phyloP scores from a whole-genome alignment of 225 moss, liverwort and hornwort species.

The Polytrichum formosum region DNA sequence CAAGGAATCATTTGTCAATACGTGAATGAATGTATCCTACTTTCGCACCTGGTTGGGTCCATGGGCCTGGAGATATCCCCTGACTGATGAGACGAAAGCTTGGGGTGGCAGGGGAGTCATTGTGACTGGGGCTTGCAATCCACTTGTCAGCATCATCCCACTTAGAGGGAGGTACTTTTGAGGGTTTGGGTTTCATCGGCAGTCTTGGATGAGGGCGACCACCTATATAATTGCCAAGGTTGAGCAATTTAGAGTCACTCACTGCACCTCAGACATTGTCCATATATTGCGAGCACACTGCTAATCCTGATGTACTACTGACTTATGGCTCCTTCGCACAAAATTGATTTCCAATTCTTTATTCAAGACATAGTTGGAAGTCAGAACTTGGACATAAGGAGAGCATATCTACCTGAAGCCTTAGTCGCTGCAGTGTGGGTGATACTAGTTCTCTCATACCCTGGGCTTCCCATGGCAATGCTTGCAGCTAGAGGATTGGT shows the following conservation, averaged over 20 bases:
- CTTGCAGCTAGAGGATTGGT: slow-evolving; percentile 10
- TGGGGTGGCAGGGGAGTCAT: slow-evolving; percentile 26
- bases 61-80: slow-evolving; percentile 28
- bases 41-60: slow-evolving; percentile 25
- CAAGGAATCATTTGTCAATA: no score
- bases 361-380: slow-evolving; percentile 2
- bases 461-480: slow-evolving; percentile 11
- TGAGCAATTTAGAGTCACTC: background rate
- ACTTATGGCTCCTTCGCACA: slow-evolving; percentile 4
- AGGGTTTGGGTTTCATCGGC: slow-evolving; percentile 17
- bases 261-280: background rate
- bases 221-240: slow-evolving; percentile 11
- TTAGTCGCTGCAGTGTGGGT: slow-evolving; percentile 11
- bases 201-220: slow-evolving; percentile 37
- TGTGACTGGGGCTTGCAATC: slow-evolving; percentile 47
- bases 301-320: background rate
- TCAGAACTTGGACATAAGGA: background rate
- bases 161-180: slow-evolving; percentile 50
- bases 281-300: background rate
- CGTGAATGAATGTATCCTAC: background rate
- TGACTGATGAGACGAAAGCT: slow-evolving; percentile 25
- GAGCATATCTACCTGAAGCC: slow-evolving; percentile 12
- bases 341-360: background rate
- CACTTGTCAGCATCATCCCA: slow-evolving; percentile 74
- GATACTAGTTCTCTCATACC: slow-evolving; percentile 6